Base-by-base conservation (phyloP, 306 rosid species). In the Medicago lupulina region DNA sequence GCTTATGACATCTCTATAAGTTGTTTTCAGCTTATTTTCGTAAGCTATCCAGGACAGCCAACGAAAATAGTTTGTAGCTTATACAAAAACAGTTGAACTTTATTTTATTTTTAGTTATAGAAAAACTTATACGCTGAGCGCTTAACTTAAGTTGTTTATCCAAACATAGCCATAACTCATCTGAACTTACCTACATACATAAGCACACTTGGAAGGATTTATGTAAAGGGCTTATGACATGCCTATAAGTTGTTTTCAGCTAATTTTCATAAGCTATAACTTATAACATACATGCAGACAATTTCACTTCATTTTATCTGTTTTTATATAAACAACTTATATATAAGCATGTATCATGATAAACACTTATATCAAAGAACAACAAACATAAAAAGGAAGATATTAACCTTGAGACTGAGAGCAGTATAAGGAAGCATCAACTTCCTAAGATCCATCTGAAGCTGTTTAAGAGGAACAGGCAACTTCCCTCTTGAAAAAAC, bases 341-440 rank as follows among this genome's bases (percentile, higher is more conserved):
- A 55, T 53, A 67, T 8, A 64, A 40, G 10, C 38, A 34, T 6
- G 3, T 31, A 31, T 28, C 34, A 28, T 4, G 34, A 28, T 2
- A 28, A 2, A 4, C 34, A 4, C 36, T 34, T 5, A 34, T 34
- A 34, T 34, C 6, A 46, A 64, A 7, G 23, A 28, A 67, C 14
- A 28, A 28, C 4, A 28, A 28, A 28, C 4, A 28, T 28, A 3
- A 28, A 28, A 41, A 66, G 43, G 16, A 7, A 55, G 38, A 34
- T 34, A 51, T 46, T 14, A 34, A 92, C 97, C 97, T 71, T 88
- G 49, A 96, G 97, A 51, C 80, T 88, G 43, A 92, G 90, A 62
- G 99, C 99, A 47, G 99, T 96, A 71, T 81, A 82, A 15, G 99
- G 99, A 54, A 85, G 87, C 99, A 96, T 89, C 54, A 92, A 77